Evolutionary conservation across 345 rosid genomes (phyloP).

Genomic region (Syzygium aromaticum): DNA sequence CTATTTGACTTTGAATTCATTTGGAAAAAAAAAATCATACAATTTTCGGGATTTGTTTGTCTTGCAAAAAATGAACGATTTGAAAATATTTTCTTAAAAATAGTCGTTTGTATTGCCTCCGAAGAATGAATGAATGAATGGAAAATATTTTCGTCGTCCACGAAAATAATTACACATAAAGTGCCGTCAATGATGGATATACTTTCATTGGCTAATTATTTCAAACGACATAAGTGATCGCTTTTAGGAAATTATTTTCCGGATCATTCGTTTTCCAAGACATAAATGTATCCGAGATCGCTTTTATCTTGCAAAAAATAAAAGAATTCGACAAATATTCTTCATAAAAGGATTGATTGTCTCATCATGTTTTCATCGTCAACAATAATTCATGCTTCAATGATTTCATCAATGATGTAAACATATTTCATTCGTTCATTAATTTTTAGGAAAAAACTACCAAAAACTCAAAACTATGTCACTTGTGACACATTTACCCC

Average conservation of each 20-base stretch:
- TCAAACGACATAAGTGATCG: fast-evolving
- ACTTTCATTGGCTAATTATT: not conserved
- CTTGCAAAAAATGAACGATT: not conserved
- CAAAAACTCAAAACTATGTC: no score
- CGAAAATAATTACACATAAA: not conserved
- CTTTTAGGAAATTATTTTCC: not conserved
- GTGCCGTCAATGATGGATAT: fast-evolving
- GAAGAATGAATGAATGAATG: fast-evolving
- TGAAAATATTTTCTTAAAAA: no score
- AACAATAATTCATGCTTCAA: not conserved
- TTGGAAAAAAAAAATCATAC: not conserved
- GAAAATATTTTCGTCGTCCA: fast-evolving
- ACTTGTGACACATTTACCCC: no score
- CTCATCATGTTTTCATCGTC: not conserved
- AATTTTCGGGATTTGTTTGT: not conserved
- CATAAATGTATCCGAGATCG: fast-evolving
- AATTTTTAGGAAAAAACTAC: no score
- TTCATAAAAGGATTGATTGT: not conserved
- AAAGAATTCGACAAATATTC: not conserved
- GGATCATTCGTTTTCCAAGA: fast-evolving
- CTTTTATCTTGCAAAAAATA: not conserved
- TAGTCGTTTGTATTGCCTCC: fast-evolving
- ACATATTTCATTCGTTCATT: not conserved
- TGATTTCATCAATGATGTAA: not conserved
- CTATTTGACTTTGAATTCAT: not conserved